Base-by-base conservation (phyloP, 129 eudicot genomes). In the Chrysanthemum makinoi region DNA sequence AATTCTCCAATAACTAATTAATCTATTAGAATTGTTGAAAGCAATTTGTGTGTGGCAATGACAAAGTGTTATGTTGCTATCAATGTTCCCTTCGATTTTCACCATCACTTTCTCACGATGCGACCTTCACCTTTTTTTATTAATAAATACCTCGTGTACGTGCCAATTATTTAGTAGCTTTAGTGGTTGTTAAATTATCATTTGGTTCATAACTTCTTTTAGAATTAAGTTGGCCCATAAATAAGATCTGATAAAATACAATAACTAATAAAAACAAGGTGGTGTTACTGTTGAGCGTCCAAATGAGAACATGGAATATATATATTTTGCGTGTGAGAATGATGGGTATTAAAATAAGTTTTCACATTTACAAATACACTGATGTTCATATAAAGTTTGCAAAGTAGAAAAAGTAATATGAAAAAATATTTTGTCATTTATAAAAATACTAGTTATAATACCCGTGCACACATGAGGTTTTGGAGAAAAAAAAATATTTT, bases 31-130 rank as follows among this genome's bases (percentile, higher is more conserved):
- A 70, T 19, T 53, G 74, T 70, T 70, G 72, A 64, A 71, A 77
- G 68, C 68, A 53, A 62, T 19, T 52, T 70, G 79, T 52, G 76
- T 70, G 76, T n/a, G 81, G 53, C 59, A 70, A 70, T 44, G 81
- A 65, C 72, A 52, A 22, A 71, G 59, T 77, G 77, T 70, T 71
- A 46, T 53, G 81, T 70, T 70, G 57, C 77, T 48, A 70, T 77
- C 77, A 70, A 63, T 77, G 81, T 77, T 70, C 63, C 76, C 81
- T 62, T 71, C 54, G 70, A 77, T 55, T 77, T 63, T 77, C 81
- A 71, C 77, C 61, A 65, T 46, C 72, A 64, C 72, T 77, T 63
- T 77, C 64, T 64, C 61, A 43, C 71, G 53, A 71, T 71, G 72
- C 71, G 54, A 50, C 72, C 46, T 17, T 77, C 72, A 54, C 71